Conservation (phyloP, 352 stramenopile species). For the Phytophthora hybrid region DNA sequence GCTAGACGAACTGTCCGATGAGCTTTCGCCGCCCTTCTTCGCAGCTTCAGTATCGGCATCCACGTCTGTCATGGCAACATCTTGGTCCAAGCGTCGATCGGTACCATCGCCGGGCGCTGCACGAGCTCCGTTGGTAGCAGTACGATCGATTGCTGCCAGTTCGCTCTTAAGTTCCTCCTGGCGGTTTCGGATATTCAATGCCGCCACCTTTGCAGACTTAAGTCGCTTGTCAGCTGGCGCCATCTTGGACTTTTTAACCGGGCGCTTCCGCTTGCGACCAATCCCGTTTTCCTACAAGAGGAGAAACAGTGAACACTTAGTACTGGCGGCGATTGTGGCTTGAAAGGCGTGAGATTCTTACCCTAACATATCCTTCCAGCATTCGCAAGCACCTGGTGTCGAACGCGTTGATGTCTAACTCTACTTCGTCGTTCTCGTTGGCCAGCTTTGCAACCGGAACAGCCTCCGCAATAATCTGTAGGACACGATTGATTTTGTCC, state of each 20-base stretch:
- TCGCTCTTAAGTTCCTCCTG: constrained; percentile 84
- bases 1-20: constrained; percentile 76
- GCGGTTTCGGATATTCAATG: constrained; percentile 74
- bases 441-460: constrained; percentile 86
- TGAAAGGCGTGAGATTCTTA: constrained; percentile 55
- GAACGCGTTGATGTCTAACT: constrained; percentile 92
- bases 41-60: constrained; percentile 43
- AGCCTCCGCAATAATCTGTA: constrained; percentile 90
- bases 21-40: constrained; percentile 52
- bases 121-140: constrained; percentile 18
- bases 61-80: constrained; percentile 67
- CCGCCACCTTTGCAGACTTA: constrained; percentile 86
- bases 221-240: constrained; percentile 71
- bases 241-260: constrained; percentile 61
- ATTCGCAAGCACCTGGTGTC: constrained; percentile 88
- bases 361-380: constrained; percentile 90
- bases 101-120: constrained; percentile 20
- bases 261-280: constrained; percentile 85
- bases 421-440: constrained; percentile 88
- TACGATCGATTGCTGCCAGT: constrained; percentile 77
- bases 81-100: constrained; percentile 47
- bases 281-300: constrained; percentile 85
- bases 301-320: constrained; percentile 28
- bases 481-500: constrained; percentile 90
- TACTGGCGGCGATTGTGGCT: constrained; percentile 25